These are phyloP conservation scores for Phytopythium ostracodes DNA, from an alignment of 352 stramenopile genomes.

Conservation along the genomic window DNA sequence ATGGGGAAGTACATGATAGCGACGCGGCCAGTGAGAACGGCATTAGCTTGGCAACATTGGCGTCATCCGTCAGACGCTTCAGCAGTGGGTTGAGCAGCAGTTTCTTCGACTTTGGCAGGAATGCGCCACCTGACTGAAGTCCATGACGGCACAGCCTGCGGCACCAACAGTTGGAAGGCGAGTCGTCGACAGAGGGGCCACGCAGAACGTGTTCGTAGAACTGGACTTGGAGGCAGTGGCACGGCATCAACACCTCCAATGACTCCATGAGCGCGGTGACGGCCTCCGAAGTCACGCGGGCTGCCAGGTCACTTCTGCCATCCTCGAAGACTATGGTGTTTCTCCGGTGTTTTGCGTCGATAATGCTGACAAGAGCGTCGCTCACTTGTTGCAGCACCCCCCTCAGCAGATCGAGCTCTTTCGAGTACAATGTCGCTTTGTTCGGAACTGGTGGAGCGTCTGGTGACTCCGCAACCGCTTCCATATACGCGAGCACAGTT, in stretches of 20 bases:
- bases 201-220: conserved; percentile 50
- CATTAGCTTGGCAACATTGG: conserved; percentile 39
- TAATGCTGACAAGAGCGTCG: conserved; percentile 21
- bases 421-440: background rate
- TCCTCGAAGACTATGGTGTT: conserved; percentile 3
- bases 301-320: conserved; percentile 4
- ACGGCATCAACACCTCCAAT: conserved; percentile 88
- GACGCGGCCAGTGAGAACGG: conserved; percentile 5
- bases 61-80: conserved; percentile 61
- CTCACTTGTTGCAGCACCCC: conserved; percentile 10
- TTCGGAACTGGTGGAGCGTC: background rate
- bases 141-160: background rate
- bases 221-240: conserved; percentile 50
- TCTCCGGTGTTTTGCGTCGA: conserved; percentile 21
- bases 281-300: conserved; percentile 25
- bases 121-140: background rate
- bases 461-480: background rate
- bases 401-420: background rate
- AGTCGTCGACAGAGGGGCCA: conserved; percentile 7
- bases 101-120: conserved; percentile 20
- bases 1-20: background rate
- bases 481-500: conserved; percentile 18
- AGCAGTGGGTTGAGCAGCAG: conserved; percentile 59
- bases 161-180: background rate
- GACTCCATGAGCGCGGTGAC: conserved; percentile 67